Conservation (phyloP, 2,329 filamentous ascomycete species). For the Epichloe baconii region DNA sequence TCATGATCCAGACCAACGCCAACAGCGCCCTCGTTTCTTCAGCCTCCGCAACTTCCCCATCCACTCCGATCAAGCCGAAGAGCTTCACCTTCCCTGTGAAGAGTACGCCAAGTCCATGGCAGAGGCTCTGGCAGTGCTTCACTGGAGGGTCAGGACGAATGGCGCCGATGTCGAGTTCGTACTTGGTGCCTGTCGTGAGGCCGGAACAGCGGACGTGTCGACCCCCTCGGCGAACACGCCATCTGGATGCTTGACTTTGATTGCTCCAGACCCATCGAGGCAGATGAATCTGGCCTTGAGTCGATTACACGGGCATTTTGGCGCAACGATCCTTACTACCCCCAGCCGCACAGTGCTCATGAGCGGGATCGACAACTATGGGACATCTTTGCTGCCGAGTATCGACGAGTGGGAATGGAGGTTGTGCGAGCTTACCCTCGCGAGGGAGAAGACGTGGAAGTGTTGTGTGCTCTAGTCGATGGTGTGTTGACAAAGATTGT, state of each 20-base stretch:
- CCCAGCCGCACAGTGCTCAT: conserved; percentile 19
- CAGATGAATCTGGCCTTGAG: conserved; percentile 26
- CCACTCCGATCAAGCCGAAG: conserved; percentile 35
- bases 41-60: conserved; percentile 36
- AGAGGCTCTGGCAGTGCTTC: conserved; percentile 33
- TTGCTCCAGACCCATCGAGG: conserved; percentile 18
- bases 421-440: neutral
- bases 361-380: conserved; percentile 1
- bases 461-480: conserved; percentile 1
- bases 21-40: conserved; percentile 13
- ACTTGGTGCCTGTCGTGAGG: conserved; percentile 19
- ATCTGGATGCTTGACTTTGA: conserved; percentile 38
- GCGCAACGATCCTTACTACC: conserved; percentile 39
- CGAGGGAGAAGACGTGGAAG: conserved; percentile 2
- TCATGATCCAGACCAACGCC: neutral
- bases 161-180: conserved; percentile 45
- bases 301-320: conserved; percentile 30
- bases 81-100: conserved; percentile 20
- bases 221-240: conserved; percentile 18
- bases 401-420: conserved; percentile 1
- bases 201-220: neutral
- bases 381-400: conserved; percentile 1
- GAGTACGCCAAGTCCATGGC: conserved; percentile 33
- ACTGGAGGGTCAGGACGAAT: conserved; percentile 34
- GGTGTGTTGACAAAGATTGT: conserved; percentile 1